Evolutionary conservation across 2,329 filamentous ascomycete species (phyloP), one percentile per base, ranked within the genome.

Genomic region (Colletotrichum gigasporum): DNA sequence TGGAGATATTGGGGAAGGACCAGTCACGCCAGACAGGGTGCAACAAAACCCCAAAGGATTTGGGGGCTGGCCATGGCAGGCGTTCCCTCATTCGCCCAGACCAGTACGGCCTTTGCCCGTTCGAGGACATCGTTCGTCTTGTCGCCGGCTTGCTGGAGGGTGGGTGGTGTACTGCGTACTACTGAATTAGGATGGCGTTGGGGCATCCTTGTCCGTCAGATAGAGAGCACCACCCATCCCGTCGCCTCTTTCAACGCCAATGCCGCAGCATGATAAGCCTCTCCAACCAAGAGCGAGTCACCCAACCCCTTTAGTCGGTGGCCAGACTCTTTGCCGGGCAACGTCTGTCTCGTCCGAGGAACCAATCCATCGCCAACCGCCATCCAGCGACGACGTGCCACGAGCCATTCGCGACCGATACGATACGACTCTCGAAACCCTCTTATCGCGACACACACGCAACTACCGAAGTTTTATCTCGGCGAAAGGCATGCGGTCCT

Each of bases 191-290:
- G 51, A 34, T 42, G 51, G 53, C 28, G 41, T 37, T 41, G 60
- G 37, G 20, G 30, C 57, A 65, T 65, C 62, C 62, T 61, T 65
- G 62, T 65, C n/a, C 62, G 11, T 35, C 58, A 55, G 57, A 65
- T 65, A 58, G 41, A 54, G 56, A 12, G 10, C n/a, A 39, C 22
- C 32, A 48, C 48, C 61, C 58, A 53, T 45, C 42, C 55, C 57
- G 48, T 48, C 42, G 30, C 54, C 39, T 54, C 28, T 56, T 50
- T 39, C 44, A 45, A 66, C 51, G 62, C 62, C 62, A 67, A 67
- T 56, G 44, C 18, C 39, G 41, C 42, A 54, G 59, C 61, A 60
- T 61, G 62, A 67, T 67, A 67, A 65, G 65, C 65, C 44, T 65
- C 51, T 47, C 44, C 45, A 28, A 52, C 26, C 44, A 35, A 14